phyloP scores from a whole-genome alignment of 306 rosid genomes.

The Fagus crenata region DNA sequence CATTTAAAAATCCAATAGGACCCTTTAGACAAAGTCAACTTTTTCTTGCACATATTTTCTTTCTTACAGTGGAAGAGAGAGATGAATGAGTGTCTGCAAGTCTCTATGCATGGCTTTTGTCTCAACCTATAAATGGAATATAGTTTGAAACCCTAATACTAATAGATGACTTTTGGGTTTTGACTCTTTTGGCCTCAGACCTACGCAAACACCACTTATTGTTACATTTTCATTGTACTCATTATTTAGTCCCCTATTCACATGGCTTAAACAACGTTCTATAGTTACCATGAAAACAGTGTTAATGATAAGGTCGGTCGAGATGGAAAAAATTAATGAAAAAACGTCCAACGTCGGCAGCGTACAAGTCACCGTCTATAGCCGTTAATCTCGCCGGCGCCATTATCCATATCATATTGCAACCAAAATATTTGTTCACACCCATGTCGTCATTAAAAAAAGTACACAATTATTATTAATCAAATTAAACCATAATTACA shows the following conservation, averaged over 20 bases:
- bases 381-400: constrained; percentile 50
- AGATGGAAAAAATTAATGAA: constrained; percentile 21
- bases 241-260: constrained; percentile 29
- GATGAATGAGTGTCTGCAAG: not conserved
- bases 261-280: constrained; percentile 28
- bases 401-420: constrained; percentile 21
- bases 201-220: constrained; percentile 3
- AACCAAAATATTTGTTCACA: constrained; percentile 33
- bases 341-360: constrained; percentile 43
- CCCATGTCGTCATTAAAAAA: constrained; percentile 7
- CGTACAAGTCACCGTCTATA: constrained; percentile 27
- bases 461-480: not conserved
- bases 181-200: constrained; percentile 19
- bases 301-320: constrained; percentile 44
- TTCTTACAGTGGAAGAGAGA: constrained; percentile 14
- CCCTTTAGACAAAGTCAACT: constrained; percentile 20
- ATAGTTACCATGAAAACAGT: constrained; percentile 21
- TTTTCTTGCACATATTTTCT: constrained; percentile 2
- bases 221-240: not conserved
- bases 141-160: constrained; percentile 19
- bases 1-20: constrained; percentile 1
- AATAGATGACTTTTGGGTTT: constrained; percentile 6
- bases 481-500: constrained; percentile 12
- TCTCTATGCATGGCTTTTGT: not conserved
- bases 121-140: constrained; percentile 1